A percentile compares a stretch with the other conserved stretches of the same genome.
These are phyloP conservation scores for Pseudogymnoascus sp. DNA, from an alignment of 2,329 filamentous ascomycete genomes.

Conservation along the genomic window DNA sequence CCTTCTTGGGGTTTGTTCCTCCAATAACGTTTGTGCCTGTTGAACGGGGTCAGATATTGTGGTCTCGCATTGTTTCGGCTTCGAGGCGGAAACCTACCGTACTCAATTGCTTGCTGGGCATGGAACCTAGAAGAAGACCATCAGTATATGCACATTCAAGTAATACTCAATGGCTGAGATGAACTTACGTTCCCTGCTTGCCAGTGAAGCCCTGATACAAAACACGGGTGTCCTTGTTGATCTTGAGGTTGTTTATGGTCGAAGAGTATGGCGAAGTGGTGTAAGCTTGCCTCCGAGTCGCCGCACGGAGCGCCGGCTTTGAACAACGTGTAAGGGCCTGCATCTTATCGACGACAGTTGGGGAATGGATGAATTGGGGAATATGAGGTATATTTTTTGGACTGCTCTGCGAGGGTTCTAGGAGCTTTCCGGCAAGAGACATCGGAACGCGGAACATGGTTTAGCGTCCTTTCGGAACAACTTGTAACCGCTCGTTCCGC, in stretches of 20 bases:
- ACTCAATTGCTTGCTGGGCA: slow-evolving; percentile 94
- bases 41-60: not conserved
- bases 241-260: slow-evolving; percentile 79
- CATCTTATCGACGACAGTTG: slow-evolving; percentile 49
- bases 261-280: slow-evolving; percentile 59
- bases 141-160: slow-evolving; percentile 20
- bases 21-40: slow-evolving; percentile 93
- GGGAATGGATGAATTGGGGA: slow-evolving; percentile 6
- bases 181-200: slow-evolving; percentile 82
- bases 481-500: not conserved
- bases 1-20: slow-evolving; percentile 98
- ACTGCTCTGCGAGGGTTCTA: slow-evolving; percentile 1
- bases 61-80: not conserved
- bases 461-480: slow-evolving; percentile 6
- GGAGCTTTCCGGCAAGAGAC: slow-evolving; percentile 7
- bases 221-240: slow-evolving; percentile 89
- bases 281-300: slow-evolving; percentile 67
- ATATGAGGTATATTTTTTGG: slow-evolving; percentile 4
- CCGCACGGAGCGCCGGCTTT: slow-evolving; percentile 57
- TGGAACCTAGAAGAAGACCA: slow-evolving; percentile 65
- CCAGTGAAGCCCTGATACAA: slow-evolving; percentile 96
- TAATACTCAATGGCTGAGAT: not conserved
- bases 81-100: slow-evolving; percentile 56
- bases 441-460: slow-evolving; percentile 3
- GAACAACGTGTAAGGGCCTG: slow-evolving; percentile 73